Evolutionary conservation across 768 basidiomycete genomes (phyloP), one percentile per base, ranked within the genome.

Genomic region (Exidia glandulosa): DNA sequence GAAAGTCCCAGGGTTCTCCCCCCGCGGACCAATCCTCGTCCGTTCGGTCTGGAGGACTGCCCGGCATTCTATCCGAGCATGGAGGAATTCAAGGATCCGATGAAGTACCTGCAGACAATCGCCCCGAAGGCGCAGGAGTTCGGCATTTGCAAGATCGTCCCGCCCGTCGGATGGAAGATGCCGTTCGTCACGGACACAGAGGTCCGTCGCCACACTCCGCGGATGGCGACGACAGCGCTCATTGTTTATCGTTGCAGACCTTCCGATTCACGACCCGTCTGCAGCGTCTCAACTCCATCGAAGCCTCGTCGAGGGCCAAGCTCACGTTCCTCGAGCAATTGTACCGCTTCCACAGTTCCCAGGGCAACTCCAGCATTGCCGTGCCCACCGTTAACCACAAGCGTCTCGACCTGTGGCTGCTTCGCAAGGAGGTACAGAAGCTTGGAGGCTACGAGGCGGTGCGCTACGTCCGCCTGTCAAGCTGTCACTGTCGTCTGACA

Each of bases 241-340:
- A n/a, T 56, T 55, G 12, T 54, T 14, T 12, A 50, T 62, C 36
- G 58, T 47, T 29, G 56, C 66, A 92, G 94, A 79, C 79, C 60
- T 97, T 96, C 75, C 88, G 92, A 56, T 99, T 99, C 76, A 91
- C 90, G 74, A 99, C 95, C 57, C 86, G 96, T 57, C 75, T 98
- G 47, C 94, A 96, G 72, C 85, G 90, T 63, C 79, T 99, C 67
- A 97, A 97, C 72, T 94, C 91, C 63, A 92, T 99, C 64, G 95
- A 98, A 75, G 96, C 96, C 16, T 90, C 94, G 34, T 94, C 94
- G 62, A 79, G 96, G 66, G 95, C 96, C 57, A 96, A 94, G 74
- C 76, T 98, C 72, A 98, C 96, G 77, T 98, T 96, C 74, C 75
- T 97, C 65, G 95, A 98, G 71, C 93, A 96, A 73, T 81, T 99